Percentiles rank a stretch among this genome's conserved stretches.
Evolutionary conservation across 768 basidiomycete species (phyloP).

Genomic region (Macrolepiota albuminosa): DNA sequence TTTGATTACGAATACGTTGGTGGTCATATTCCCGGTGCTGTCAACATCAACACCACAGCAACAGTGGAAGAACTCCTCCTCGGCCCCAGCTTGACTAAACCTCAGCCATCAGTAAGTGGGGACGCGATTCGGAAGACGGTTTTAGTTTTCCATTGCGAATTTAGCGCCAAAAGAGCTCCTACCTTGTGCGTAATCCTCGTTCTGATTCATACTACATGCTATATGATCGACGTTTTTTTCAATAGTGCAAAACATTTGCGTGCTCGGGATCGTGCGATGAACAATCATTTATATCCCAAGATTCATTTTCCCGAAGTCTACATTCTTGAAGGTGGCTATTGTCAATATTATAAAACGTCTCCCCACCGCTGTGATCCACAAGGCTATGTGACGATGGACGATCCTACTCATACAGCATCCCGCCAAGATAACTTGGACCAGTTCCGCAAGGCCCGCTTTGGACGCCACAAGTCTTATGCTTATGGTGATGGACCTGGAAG

Average conservation of each 20-base stretch:
- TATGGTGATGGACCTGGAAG: conserved; percentile 72
- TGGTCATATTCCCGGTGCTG: conserved; percentile 87
- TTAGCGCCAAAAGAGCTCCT: conserved; percentile 91
- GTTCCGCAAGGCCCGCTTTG: conserved; percentile 85
- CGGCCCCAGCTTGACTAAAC: conserved; percentile 46
- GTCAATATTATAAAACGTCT: conserved; percentile 72
- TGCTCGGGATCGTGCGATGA: conserved; percentile 83
- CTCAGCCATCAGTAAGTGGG: conserved; percentile 69
- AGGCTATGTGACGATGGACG: conserved; percentile 93
- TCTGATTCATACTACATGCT: background rate
- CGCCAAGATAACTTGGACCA: conserved; percentile 86
- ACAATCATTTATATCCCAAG: conserved; percentile 85
- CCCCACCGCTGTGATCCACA: conserved; percentile 70
- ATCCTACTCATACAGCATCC: conserved; percentile 75
- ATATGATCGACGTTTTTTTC: background rate
- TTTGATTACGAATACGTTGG: conserved; percentile 96
- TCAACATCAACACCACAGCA: conserved; percentile 82
- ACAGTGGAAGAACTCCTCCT: conserved; percentile 82
- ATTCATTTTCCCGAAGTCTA: conserved; percentile 97
- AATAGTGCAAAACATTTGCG: conserved; percentile 89
- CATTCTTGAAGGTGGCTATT: conserved; percentile 95
- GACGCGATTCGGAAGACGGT: conserved; percentile 73
- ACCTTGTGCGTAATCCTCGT: conserved; percentile 69
- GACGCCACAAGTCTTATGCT: conserved; percentile 87
- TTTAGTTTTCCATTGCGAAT: conserved; percentile 97